Evolutionary conservation across 1,284 basidiomycete species (phyloP).

Genomic region (Thelephora terrestris): DNA sequence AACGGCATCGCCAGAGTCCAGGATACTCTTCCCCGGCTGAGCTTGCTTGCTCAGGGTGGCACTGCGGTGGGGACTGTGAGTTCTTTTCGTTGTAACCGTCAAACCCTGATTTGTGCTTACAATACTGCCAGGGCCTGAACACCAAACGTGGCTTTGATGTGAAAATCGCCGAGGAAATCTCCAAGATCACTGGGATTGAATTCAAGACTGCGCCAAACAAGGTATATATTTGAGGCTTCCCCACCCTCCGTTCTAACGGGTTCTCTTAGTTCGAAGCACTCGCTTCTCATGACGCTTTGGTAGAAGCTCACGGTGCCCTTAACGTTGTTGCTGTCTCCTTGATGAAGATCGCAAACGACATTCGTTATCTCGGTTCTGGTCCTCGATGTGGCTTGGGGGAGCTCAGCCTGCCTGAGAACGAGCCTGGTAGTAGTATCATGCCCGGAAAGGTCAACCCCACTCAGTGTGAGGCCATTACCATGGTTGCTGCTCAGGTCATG

Average conservation of each 20-base stretch:
- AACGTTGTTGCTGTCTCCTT: constrained; percentile 92
- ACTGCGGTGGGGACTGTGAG: constrained; percentile 95
- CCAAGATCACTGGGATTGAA: constrained; percentile 81
- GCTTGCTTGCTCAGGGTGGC: constrained; percentile 92
- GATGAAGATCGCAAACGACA: constrained; percentile 99
- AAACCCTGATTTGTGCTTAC: background rate
- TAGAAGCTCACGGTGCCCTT: constrained; percentile 93
- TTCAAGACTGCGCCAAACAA: constrained; percentile 99
- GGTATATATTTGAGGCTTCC: constrained; percentile 27
- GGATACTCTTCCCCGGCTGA: constrained; percentile 78
- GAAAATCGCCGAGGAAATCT: constrained; percentile 88
- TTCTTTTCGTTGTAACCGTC: constrained; percentile 6
- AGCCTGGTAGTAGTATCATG: constrained; percentile 99
- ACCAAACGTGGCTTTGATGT: constrained; percentile 96
- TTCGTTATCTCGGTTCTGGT: constrained; percentile 95
- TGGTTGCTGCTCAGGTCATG: constrained; percentile 98
- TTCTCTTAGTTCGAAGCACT: constrained; percentile 83
- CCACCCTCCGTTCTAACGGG: constrained; percentile 7
- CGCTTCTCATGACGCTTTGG: constrained; percentile 93
- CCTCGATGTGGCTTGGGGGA: constrained; percentile 97
- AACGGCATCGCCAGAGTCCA: constrained; percentile 88
- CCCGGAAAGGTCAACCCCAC: constrained; percentile 99
- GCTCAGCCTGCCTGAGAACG: constrained; percentile 92
- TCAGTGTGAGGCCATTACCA: constrained; percentile 97
- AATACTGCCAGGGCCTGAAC: constrained; percentile 74